Base-by-base conservation (phyloP, 2,329 filamentous ascomycete genomes). In the Neofusicoccum ribis region DNA sequence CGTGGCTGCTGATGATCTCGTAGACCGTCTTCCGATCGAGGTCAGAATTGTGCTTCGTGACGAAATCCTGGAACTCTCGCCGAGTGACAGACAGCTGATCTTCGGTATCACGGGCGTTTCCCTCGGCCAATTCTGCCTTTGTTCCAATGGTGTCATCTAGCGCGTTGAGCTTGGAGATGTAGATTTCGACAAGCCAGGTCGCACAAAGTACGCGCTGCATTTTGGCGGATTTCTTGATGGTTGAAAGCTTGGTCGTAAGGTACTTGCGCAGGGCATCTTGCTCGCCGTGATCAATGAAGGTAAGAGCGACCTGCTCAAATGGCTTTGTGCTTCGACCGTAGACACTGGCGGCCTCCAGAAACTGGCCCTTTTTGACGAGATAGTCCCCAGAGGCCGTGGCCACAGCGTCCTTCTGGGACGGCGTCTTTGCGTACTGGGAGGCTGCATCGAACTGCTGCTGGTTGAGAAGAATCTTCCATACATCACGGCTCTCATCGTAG, bases 171-270 rank as follows among this genome's bases (percentile, higher is more conserved):
- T 97, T 97, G 5, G 93, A 91, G 93, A 99, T 99, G 78, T 94
- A 99, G 1, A 98, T 85, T 77, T 99, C 95, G 9, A 97, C 85
- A 49, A 99, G 85, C 95, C 95, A 99, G 69, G 90, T 93, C 1
- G 94, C 91, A 69, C 98, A 89, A 92, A 99, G 97, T 69, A 91
- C 90, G 66, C 94, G 85, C 78, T 99, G 95, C 93, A 99, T 99
- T 36, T 89, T 83, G 0, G 89, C 88, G 0, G 89, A 86, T 77
- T 93, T 96, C 76, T 93, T 96, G 73, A 93, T 89, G 0, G 87
- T 89, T 7, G 86, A 85, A 37, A 99, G 82, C 78, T 96, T 97
- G 0, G 92, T 91, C 23, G 94, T 78, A 4, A 99, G 84, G 72
- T 99, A 99, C 72, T 91, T 94, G 54, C 94, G 88, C 69, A 99